Conservation (phyloP, 179 eudicot genomes). For the Amaranthus tricolor region DNA sequence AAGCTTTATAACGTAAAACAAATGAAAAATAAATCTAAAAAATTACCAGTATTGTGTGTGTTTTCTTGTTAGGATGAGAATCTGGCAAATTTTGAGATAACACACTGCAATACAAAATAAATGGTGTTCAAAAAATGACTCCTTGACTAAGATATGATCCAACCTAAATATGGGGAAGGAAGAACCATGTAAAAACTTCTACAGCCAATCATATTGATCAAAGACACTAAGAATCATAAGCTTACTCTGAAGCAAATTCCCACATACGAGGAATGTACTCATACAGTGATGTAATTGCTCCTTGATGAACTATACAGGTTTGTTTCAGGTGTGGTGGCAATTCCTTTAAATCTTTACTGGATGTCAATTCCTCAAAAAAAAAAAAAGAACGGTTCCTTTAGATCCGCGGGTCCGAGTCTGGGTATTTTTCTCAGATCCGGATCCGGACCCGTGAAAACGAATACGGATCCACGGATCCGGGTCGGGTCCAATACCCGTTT, state of each 20-base stretch:
- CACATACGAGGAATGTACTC: constrained; percentile 89
- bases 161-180: background rate
- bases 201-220: background rate
- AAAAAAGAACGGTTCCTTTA: too few species aligned
- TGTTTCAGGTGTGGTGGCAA: constrained; percentile 65
- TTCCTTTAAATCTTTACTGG: constrained; percentile 41
- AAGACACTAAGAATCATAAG: constrained; percentile 20
- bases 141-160: background rate
- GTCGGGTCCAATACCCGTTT: too few species aligned
- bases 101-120: constrained; percentile 46
- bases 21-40: background rate
- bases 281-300: constrained; percentile 67
- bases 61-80: constrained; percentile 49
- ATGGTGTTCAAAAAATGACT: background rate
- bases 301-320: constrained; percentile 81
- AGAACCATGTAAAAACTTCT: background rate
- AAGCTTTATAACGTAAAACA: background rate
- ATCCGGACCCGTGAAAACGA: too few species aligned
- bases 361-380: too few species aligned
- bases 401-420: too few species aligned
- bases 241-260: constrained; percentile 68
- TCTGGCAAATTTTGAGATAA: constrained; percentile 40
- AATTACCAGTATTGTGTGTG: constrained; percentile 61
- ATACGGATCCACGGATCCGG: too few species aligned
- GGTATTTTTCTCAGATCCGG: too few species aligned